Conservation (phyloP, 441 rosid species). For the Theobroma grandiflorum region DNA sequence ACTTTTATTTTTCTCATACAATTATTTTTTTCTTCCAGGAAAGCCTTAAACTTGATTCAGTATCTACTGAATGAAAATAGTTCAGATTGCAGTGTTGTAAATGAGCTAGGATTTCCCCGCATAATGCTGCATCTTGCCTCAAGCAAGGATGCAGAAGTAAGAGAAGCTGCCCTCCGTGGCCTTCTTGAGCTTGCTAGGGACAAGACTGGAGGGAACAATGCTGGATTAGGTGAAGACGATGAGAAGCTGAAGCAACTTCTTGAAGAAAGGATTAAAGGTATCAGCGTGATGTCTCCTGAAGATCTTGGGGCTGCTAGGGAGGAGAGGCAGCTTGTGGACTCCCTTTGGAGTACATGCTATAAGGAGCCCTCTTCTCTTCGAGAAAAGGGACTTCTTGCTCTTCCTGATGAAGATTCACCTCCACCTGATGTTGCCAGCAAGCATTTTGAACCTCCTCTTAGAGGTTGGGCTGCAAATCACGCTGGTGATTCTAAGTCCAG, state of each 20-base stretch:
- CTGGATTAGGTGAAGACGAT: slow-evolving; percentile 52
- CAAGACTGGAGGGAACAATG: slow-evolving; percentile 40
- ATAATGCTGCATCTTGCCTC: slow-evolving; percentile 83
- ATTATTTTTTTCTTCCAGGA: slow-evolving; percentile 53
- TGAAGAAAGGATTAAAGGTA: slow-evolving; percentile 66
- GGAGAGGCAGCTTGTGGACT: slow-evolving; percentile 88
- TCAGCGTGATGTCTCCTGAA: slow-evolving; percentile 76
- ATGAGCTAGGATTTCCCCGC: slow-evolving; percentile 81
- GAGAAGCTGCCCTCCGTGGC: slow-evolving; percentile 86
- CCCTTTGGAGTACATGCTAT: slow-evolving; percentile 75
- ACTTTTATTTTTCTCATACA: neutral
- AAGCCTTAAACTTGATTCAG: slow-evolving; percentile 86
- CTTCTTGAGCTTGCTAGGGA: slow-evolving; percentile 74
- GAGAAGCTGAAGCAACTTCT: slow-evolving; percentile 72
- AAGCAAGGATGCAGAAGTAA: slow-evolving; percentile 71
- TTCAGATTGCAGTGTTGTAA: slow-evolving; percentile 66
- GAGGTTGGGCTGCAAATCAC: slow-evolving; percentile 70
- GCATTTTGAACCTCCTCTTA: slow-evolving; percentile 87
- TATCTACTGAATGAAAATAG: slow-evolving; percentile 80
- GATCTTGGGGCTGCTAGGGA: slow-evolving; percentile 84
- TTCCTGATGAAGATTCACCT: slow-evolving; percentile 79
- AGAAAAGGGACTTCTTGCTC: slow-evolving; percentile 80
- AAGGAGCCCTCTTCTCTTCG: slow-evolving; percentile 77
- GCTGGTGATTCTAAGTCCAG: slow-evolving; percentile 39
- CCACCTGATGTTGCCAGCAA: slow-evolving; percentile 90